phyloP scores from a whole-genome alignment of 73 alveolate species.

The Tetrahymena borealis region DNA sequence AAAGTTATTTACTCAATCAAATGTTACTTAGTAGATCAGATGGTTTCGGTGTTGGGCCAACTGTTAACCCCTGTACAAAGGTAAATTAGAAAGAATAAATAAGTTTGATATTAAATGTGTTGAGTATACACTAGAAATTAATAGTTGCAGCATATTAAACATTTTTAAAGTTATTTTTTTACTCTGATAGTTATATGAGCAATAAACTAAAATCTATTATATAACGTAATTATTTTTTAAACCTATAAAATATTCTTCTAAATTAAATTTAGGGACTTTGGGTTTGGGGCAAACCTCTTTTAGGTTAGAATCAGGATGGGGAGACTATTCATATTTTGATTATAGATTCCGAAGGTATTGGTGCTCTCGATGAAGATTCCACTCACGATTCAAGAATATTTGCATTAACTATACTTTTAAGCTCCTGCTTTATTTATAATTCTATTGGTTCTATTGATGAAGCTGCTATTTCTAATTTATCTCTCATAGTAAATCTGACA shows the following conservation, averaged over 20 bases:
- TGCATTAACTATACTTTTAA: slow-evolving; percentile 75
- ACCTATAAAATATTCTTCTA: neutral
- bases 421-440: slow-evolving; percentile 83
- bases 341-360: slow-evolving; percentile 89
- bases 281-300: slow-evolving; percentile 90
- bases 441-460: slow-evolving; percentile 92
- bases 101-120: neutral
- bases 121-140: too few species aligned
- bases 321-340: slow-evolving; percentile 66
- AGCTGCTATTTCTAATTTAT: slow-evolving; percentile 71
- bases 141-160: too few species aligned
- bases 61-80: slow-evolving; percentile 86
- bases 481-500: slow-evolving; percentile 77
- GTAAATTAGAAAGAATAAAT: slow-evolving; percentile 11
- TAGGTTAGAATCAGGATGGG: slow-evolving; percentile 77
- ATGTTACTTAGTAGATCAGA: slow-evolving; percentile 79
- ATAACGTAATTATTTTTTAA: neutral
- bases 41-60: slow-evolving; percentile 96
- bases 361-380: slow-evolving; percentile 91
- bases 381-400: slow-evolving; percentile 92
- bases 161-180: too few species aligned
- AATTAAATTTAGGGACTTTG: slow-evolving; percentile 66
- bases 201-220: too few species aligned
- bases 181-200: too few species aligned
- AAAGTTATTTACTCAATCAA: slow-evolving; percentile 90